These are phyloP conservation scores for Tillandsia fasciculata DNA, from an alignment of 176 grass and related monocot genomes.

Conservation along the genomic window DNA sequence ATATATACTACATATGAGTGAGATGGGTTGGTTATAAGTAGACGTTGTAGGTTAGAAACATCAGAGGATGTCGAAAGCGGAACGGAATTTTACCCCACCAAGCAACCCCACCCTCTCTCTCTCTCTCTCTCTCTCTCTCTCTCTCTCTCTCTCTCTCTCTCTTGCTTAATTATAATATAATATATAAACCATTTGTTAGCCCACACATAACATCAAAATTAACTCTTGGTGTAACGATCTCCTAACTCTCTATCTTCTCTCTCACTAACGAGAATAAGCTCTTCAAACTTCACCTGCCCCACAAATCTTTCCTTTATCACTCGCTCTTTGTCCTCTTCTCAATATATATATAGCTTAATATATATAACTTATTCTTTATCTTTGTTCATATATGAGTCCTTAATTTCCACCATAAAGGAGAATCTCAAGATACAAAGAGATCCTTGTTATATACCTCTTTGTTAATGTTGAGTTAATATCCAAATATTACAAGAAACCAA, in stretches of 20 bases:
- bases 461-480: too few species aligned
- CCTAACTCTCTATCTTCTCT: conserved; percentile 68
- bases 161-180: neutral
- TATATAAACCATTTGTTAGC: conserved; percentile 55
- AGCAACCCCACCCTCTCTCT: conserved; percentile 43
- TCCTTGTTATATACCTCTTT: too few species aligned
- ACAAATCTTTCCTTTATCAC: conserved; percentile 23
- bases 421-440: too few species aligned
- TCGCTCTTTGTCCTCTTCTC: conserved; percentile 6
- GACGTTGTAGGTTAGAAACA: conserved; percentile 96
- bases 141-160: conserved; percentile 11
- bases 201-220: conserved; percentile 76
- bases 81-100: conserved; percentile 63
- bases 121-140: conserved; percentile 10
- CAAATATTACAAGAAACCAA: too few species aligned
- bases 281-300: neutral
- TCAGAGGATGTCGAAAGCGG: conserved; percentile 73
- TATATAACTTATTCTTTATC: neutral
- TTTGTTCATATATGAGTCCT: neutral
- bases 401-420: too few species aligned
- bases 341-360: neutral
- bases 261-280: conserved; percentile 56
- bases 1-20: conserved; percentile 10
- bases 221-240: conserved; percentile 54
- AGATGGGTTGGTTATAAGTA: conserved; percentile 94